Evolutionary conservation across 202 grass and related monocot genomes (phyloP).

Genomic region (Panicum virgatum): DNA sequence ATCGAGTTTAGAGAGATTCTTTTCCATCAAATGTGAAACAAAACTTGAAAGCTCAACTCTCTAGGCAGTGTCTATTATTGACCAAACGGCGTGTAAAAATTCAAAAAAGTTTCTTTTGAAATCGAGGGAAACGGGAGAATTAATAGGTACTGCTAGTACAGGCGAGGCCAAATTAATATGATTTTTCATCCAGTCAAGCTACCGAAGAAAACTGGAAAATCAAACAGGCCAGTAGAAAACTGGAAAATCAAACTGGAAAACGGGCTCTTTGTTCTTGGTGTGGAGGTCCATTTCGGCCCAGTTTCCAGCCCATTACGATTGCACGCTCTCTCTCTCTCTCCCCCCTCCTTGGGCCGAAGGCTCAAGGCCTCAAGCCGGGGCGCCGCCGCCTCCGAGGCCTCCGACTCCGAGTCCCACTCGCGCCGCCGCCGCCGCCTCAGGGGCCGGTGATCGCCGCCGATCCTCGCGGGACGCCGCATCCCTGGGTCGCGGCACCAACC

Average conservation of each 20-base stretch:
- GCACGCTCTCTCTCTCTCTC: not conserved
- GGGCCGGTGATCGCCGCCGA: not conserved
- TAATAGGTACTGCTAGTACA: too few species aligned
- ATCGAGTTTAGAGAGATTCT: too few species aligned
- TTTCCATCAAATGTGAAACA: too few species aligned
- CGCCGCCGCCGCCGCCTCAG: not conserved
- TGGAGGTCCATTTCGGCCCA: not conserved
- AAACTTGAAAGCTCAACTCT: too few species aligned
- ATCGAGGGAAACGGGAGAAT: too few species aligned
- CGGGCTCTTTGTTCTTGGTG: not conserved
- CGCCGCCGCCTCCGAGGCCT: not conserved
- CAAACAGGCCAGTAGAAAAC: not conserved
- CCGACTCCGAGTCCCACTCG: not conserved
- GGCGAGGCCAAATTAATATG: too few species aligned
- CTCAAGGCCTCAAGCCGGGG: not conserved
- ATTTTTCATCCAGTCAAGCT: not conserved
- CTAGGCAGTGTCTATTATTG: too few species aligned
- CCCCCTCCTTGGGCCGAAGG: too few species aligned
- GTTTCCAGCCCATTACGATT: not conserved
- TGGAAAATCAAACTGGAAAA: not conserved
- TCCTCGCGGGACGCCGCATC: not conserved
- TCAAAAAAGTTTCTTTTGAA: too few species aligned
- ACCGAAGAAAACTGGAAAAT: not conserved
- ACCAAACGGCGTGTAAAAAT: too few species aligned
- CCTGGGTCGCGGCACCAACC: not conserved